phyloP scores from a whole-genome alignment of 225 moss, liverwort and hornwort genomes.

The Antitrichia curtipendula region DNA sequence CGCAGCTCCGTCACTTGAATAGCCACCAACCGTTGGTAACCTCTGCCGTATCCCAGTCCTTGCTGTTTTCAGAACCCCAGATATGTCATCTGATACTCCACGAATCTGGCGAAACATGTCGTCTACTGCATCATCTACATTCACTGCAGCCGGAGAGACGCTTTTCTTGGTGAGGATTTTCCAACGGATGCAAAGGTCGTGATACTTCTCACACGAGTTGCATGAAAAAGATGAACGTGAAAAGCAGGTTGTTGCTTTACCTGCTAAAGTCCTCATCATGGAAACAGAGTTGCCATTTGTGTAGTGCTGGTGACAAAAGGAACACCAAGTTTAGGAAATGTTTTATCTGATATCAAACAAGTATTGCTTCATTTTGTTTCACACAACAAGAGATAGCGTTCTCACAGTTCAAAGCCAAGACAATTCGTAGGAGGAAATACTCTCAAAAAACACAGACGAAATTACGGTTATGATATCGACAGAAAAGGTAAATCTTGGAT shows the following conservation, averaged over 20 bases:
- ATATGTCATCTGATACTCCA: conserved; percentile 57
- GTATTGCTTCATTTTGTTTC: background rate
- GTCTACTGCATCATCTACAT: conserved; percentile 54
- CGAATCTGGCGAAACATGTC: conserved; percentile 66
- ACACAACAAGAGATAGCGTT: background rate
- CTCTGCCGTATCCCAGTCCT: conserved; percentile 37
- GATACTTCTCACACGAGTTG: background rate
- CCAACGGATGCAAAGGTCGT: background rate
- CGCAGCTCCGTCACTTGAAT: conserved; percentile 22
- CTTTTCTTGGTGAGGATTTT: background rate
- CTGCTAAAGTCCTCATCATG: conserved; percentile 51
- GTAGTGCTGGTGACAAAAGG: conserved; percentile 25
- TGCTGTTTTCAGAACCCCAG: conserved; percentile 39
- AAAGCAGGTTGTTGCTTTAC: background rate
- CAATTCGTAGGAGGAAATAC: background rate
- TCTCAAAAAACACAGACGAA: background rate
- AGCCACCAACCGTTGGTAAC: conserved; percentile 5
- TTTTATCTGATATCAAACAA: background rate
- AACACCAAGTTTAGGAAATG: conserved; percentile 1
- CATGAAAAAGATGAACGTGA: background rate
- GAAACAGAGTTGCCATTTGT: conserved; percentile 28
- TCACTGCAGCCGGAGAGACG: conserved; percentile 21
- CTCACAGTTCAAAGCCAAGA: background rate
- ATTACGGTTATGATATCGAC: background rate
- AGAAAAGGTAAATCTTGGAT: background rate